These are phyloP conservation scores for Camelina hispida DNA, from an alignment of 345 rosid species.

Conservation along the genomic window DNA sequence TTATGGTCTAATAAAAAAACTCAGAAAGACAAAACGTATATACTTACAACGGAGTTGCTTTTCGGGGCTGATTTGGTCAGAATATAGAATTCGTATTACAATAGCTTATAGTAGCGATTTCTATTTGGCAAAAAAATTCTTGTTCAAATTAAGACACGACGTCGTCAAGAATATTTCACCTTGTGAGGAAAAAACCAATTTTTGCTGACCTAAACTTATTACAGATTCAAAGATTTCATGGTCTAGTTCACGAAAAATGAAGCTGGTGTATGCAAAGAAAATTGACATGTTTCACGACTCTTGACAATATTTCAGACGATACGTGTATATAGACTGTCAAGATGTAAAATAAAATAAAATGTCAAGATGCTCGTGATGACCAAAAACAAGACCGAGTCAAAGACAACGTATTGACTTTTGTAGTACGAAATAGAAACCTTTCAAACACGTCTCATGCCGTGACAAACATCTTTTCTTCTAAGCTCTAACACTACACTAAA, in stretches of 20 bases:
- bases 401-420: conserved; percentile 28
- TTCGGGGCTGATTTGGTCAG: neutral
- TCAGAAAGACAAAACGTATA: neutral
- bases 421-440: neutral
- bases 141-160: neutral
- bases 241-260: neutral
- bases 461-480: neutral
- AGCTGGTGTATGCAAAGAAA: neutral
- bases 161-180: neutral
- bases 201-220: neutral
- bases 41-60: neutral
- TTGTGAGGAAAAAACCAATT: neutral
- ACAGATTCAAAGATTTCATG: neutral
- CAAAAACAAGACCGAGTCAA: conserved; percentile 20
- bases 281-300: neutral
- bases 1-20: neutral
- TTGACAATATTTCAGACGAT: neutral
- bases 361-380: conserved; percentile 7
- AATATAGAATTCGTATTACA: neutral
- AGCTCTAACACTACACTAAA: neutral
- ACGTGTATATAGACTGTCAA: neutral
- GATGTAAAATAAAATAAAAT: neutral
- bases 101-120: neutral
- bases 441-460: conserved; percentile 18
- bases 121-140: neutral